Evolutionary conservation across 139 green algal genomes (phyloP).

Genomic region (Coelastrella sp.): DNA sequence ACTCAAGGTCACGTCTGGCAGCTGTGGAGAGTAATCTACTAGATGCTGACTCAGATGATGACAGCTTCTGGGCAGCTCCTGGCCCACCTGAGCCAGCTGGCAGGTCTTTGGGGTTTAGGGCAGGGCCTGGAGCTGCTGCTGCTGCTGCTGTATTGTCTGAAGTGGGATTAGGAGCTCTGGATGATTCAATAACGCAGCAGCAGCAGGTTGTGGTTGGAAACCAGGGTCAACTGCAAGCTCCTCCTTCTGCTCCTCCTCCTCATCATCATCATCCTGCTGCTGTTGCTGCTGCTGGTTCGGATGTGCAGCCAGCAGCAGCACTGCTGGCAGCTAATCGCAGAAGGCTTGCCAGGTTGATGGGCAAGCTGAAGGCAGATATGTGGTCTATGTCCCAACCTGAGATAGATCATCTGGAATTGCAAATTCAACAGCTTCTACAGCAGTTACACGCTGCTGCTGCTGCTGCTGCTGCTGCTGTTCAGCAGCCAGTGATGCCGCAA

Average conservation of each 20-base stretch:
- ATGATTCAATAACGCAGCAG: not conserved
- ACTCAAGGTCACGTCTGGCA: too few species aligned
- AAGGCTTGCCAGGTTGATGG: not conserved
- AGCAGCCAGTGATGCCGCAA: too few species aligned
- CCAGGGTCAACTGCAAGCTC: not conserved
- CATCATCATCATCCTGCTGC: not conserved
- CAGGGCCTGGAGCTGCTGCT: not conserved
- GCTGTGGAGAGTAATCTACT: not conserved
- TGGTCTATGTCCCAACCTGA: too few species aligned
- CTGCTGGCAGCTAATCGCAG: not conserved
- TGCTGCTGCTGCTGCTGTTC: not conserved
- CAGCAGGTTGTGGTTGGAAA: not conserved
- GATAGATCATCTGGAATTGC: too few species aligned
- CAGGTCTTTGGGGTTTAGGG: not conserved
- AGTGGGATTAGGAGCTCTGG: not conserved
- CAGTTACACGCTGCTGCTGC: not conserved
- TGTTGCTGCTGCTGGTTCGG: not conserved
- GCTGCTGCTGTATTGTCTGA: not conserved
- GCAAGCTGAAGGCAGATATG: too few species aligned
- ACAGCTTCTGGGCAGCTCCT: not conserved
- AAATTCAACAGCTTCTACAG: too few species aligned
- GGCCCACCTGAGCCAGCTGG: conserved; percentile 10
- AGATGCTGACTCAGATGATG: conserved; percentile 22
- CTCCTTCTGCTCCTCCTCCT: not conserved
- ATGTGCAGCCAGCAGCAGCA: not conserved